Conservation (phyloP, 495 filamentous ascomycete genomes). For the Lasiosphaeria miniovina region DNA sequence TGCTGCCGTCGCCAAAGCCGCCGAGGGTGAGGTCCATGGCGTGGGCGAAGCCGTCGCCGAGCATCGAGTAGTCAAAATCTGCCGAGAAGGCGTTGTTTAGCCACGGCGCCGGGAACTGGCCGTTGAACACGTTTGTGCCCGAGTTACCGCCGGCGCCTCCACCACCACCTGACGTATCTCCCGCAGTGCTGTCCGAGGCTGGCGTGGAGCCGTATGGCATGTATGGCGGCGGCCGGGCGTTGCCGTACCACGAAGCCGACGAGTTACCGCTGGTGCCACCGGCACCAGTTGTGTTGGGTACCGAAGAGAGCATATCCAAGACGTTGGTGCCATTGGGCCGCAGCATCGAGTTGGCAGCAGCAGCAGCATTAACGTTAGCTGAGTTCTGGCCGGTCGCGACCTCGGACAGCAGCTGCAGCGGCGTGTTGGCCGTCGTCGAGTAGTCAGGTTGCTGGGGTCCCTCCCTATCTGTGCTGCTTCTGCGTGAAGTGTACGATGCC, state of each 20-base stretch:
- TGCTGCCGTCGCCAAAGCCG: constrained; percentile 22
- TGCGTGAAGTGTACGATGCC: constrained; percentile 1
- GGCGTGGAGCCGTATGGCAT: background rate
- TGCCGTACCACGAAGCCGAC: background rate
- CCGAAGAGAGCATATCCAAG: background rate
- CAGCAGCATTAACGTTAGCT: constrained; percentile 4
- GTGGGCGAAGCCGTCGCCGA: constrained; percentile 48
- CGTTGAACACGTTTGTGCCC: background rate
- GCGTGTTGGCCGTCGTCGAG: constrained; percentile 45
- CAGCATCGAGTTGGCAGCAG: background rate
- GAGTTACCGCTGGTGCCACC: background rate
- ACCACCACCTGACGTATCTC: background rate
- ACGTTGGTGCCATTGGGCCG: constrained; percentile 6
- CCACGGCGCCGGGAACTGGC: constrained; percentile 28
- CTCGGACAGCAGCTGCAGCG: constrained; percentile 65
- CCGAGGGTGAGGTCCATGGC: constrained; percentile 52
- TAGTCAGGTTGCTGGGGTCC: constrained; percentile 18
- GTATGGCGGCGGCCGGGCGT: background rate
- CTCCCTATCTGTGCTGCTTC: constrained; percentile 8
- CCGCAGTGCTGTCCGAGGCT: background rate
- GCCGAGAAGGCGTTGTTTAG: constrained; percentile 26
- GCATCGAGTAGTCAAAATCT: constrained; percentile 37
- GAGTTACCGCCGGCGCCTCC: background rate
- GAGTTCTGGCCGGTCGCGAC: constrained; percentile 50
- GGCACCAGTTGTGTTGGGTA: background rate